Base-by-base conservation (phyloP, 2,329 filamentous ascomycete species). In the Cladosporium austrohemisphaericum region DNA sequence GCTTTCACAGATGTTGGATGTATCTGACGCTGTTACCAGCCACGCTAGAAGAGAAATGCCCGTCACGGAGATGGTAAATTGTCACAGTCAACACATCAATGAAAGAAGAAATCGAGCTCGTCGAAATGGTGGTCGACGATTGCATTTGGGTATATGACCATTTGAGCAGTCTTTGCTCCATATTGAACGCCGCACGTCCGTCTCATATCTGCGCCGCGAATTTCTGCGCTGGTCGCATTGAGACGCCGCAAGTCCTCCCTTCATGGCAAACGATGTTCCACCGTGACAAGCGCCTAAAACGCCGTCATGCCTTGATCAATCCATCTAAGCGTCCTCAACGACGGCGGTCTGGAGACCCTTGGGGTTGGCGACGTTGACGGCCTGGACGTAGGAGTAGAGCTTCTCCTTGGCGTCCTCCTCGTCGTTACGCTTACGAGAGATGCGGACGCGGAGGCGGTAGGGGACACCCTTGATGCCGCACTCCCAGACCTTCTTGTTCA, bases 401-500 rank as follows among this genome's bases (percentile, higher is more conserved):
- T 94, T 95, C 85, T 98, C 89, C 83, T 95, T 95, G 74, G 94
- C 93, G 69, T 88, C 89, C 80, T 98, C 93, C 83, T 97, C 93
- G 76, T 98, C 93, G 80, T 98, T 98, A 84, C 93, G 89, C 85
- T 95, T 94, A 78, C 93, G 89, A 72, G 90, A 95, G 79, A 98
- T 96, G 78, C 94, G 90, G 71, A 98, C 85, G 70, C 93, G 92
- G 67, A 98, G 82, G 76, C 94, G 86, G 87, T 86, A 97, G 65
- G 92, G 89, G 64, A 96, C 91, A 70, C 93, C 94, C 88, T 97
- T 98, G 81, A 98, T 85, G 76, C 93, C 93, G 71, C 86, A 81
- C 79, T 98, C 93, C 93, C 93, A 98, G 74, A 98, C 92, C 84
- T 98, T 97, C 88, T 98, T 98, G 87, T 98, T 98, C 71, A 98